phyloP scores from a whole-genome alignment of 331 rosid species.

The Acacia pycnantha region DNA sequence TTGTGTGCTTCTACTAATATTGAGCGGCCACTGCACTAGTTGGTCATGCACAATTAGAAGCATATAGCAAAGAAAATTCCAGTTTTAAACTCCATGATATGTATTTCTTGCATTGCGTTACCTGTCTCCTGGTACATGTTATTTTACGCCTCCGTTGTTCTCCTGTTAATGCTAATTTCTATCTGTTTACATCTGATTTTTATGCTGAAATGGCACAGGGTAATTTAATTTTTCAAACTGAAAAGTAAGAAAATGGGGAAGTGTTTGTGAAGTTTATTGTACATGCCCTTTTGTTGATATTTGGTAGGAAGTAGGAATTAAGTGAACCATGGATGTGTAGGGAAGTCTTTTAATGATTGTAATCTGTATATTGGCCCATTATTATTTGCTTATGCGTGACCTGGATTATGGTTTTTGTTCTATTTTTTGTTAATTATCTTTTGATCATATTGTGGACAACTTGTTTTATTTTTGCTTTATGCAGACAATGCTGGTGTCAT shows the following conservation, averaged over 20 bases:
- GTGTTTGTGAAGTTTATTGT: neutral
- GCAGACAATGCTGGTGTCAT: constrained; percentile 88
- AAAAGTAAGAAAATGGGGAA: neutral
- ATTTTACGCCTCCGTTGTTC: neutral
- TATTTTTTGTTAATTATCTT: neutral
- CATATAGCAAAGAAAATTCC: constrained; percentile 21
- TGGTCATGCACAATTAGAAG: neutral
- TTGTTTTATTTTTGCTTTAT: neutral
- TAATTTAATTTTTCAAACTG: neutral
- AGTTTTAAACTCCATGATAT: constrained; percentile 34
- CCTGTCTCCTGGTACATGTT: constrained; percentile 36
- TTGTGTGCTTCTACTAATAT: neutral
- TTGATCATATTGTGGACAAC: neutral
- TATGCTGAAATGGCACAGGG: neutral
- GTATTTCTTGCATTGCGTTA: constrained; percentile 25
- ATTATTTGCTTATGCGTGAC: neutral
- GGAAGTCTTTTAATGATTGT: neutral
- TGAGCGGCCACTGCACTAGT: neutral
- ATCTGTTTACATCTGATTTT: neutral
- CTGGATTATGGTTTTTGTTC: neutral
- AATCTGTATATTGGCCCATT: neutral
- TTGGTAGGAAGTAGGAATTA: neutral
- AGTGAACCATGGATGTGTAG: neutral
- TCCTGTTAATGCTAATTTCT: neutral
- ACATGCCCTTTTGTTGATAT: neutral